Percentiles rank a stretch among this genome's conserved stretches.
Conservation (phyloP, 768 basidiomycete genomes). For the Russula earlei region DNA sequence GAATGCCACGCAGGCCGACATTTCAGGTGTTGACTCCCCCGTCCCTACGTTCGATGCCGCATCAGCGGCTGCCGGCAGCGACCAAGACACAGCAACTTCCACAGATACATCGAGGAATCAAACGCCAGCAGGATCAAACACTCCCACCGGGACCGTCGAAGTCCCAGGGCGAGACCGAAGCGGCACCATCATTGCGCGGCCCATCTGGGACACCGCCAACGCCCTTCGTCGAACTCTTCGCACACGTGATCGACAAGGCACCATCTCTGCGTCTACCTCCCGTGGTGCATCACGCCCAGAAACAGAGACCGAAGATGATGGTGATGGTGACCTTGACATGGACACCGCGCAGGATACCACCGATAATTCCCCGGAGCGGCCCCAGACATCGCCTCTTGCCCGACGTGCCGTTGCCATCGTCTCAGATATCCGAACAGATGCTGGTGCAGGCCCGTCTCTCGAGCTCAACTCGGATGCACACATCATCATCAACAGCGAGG, state of each 20-base stretch:
- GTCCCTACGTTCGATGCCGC: slow-evolving; percentile 17
- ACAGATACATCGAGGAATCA: slow-evolving; percentile 50
- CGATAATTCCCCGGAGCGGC: slow-evolving; percentile 22
- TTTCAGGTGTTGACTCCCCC: slow-evolving; percentile 15
- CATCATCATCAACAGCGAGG: slow-evolving; percentile 42
- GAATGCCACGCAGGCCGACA: slow-evolving; percentile 11
- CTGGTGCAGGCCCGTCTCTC: slow-evolving; percentile 28
- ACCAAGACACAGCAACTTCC: slow-evolving; percentile 54
- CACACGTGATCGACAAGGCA: slow-evolving; percentile 21
- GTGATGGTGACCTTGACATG: slow-evolving; percentile 48
- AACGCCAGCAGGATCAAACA: slow-evolving; percentile 50
- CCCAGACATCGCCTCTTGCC: slow-evolving; percentile 26
- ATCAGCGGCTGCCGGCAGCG: slow-evolving; percentile 34
- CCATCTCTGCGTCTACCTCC: slow-evolving; percentile 22
- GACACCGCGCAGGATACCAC: slow-evolving; percentile 26
- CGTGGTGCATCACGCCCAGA: slow-evolving; percentile 49
- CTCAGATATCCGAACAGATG: slow-evolving; percentile 27
- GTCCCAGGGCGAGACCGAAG: slow-evolving; percentile 59
- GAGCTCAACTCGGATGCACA: slow-evolving; percentile 39
- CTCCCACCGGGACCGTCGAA: slow-evolving; percentile 54
- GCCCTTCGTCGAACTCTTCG: slow-evolving; percentile 25
- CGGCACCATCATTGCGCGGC: slow-evolving; percentile 63
- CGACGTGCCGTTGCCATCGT: slow-evolving; percentile 42
- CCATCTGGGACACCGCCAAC: slow-evolving; percentile 42
- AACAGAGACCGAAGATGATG: slow-evolving; percentile 75